Percentiles rank a stretch among this genome's conserved stretches.
Evolutionary conservation across 345 rosid genomes (phyloP).

Genomic region (Citrus sp.): DNA sequence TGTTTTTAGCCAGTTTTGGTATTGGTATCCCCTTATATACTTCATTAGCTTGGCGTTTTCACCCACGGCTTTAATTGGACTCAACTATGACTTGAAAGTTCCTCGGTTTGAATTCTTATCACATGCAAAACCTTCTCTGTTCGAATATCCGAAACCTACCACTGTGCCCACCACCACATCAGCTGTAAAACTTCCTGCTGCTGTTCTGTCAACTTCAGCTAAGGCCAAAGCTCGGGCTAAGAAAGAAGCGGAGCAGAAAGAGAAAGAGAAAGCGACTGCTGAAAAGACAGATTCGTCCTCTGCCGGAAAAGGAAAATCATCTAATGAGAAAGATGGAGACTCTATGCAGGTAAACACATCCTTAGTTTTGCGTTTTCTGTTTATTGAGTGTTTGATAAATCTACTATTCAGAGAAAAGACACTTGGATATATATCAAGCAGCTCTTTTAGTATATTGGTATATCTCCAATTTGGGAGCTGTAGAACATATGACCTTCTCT

Average conservation of each 20-base stretch:
- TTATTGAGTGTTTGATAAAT: not conserved
- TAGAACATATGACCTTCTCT: not conserved
- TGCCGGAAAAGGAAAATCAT: conserved; percentile 70
- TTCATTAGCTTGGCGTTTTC: conserved; percentile 91
- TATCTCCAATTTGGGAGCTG: not conserved
- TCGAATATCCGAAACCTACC: conserved; percentile 96
- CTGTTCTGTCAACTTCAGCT: conserved; percentile 93
- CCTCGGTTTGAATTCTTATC: conserved; percentile 94
- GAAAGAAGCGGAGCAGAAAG: conserved; percentile 84
- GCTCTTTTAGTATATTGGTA: not conserved
- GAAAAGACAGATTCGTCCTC: conserved; percentile 51
- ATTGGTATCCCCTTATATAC: conserved; percentile 97
- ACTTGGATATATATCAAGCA: not conserved
- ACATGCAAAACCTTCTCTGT: conserved; percentile 88
- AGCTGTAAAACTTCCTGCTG: conserved; percentile 91
- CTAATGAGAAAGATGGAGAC: conserved; percentile 78
- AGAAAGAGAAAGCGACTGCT: conserved; percentile 70
- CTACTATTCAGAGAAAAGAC: not conserved
- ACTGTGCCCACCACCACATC: conserved; percentile 76
- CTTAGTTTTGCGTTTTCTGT: not conserved
- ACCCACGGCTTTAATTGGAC: conserved; percentile 92
- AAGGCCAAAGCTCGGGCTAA: conserved; percentile 97
- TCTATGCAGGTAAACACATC: conserved; percentile 76
- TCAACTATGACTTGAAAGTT: conserved; percentile 89
- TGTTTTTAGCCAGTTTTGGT: conserved; percentile 99